These are phyloP conservation scores for Kwoniella botswanensis DNA, from an alignment of 768 basidiomycete species.

Conservation along the genomic window DNA sequence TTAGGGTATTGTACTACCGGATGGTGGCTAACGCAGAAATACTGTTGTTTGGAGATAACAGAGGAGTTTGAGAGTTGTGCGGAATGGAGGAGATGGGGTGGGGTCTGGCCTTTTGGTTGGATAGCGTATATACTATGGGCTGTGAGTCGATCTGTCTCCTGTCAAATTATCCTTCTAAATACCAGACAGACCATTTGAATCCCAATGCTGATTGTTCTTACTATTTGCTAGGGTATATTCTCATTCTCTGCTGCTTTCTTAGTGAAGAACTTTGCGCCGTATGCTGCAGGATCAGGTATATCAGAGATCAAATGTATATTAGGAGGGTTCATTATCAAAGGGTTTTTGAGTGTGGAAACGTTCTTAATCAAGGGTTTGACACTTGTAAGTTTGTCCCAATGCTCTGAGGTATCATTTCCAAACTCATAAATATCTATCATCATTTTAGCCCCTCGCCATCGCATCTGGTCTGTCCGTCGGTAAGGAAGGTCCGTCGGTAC, in stretches of 20 bases:
- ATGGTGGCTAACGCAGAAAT: constrained; percentile 98
- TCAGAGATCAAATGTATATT: constrained; percentile 98
- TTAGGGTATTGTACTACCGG: constrained; percentile 94
- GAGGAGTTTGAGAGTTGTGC: constrained; percentile 80
- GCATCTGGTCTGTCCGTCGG: constrained; percentile 96
- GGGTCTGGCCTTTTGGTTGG: constrained; percentile 69
- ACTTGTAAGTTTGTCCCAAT: constrained; percentile 66
- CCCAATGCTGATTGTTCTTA: too few relatives aligned
- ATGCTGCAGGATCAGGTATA: constrained; percentile 97
- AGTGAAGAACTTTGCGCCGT: constrained; percentile 84
- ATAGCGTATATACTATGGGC: constrained; percentile 85
- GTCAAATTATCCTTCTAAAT: too few relatives aligned
- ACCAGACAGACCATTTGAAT: too few relatives aligned
- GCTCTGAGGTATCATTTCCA: background rate
- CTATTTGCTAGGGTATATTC: constrained; percentile 68
- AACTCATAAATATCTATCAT: background rate
- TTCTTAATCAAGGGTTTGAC: constrained; percentile 93
- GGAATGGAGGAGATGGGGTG: constrained; percentile 91
- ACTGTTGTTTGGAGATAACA: constrained; percentile 93
- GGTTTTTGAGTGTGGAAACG: constrained; percentile 86
- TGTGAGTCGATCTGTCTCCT: constrained; percentile 63
- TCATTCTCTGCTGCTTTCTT: constrained; percentile 86
- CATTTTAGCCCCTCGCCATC: constrained; percentile 83
- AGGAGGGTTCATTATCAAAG: constrained; percentile 96
- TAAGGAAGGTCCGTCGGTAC: constrained; percentile 97